Percentiles rank a stretch among this genome's conserved stretches.
Conservation (phyloP, 306 rosid species). For the Cicer bijugum region DNA sequence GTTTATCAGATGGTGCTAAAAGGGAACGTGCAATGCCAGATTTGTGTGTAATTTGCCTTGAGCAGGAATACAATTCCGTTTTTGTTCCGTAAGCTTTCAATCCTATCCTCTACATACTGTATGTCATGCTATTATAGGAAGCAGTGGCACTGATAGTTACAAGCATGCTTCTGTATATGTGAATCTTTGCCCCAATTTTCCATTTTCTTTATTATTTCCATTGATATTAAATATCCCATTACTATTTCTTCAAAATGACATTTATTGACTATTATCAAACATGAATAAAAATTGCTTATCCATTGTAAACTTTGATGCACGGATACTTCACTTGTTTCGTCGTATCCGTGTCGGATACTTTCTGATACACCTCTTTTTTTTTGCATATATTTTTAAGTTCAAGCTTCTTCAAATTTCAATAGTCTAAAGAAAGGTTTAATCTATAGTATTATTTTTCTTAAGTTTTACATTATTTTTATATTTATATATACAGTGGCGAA, state of each 20-base stretch:
- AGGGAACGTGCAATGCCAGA: slow-evolving; percentile 80
- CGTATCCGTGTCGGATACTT: too few relatives aligned
- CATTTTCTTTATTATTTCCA: slow-evolving; percentile 6
- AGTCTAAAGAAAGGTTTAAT: too few relatives aligned
- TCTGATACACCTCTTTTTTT: too few relatives aligned
- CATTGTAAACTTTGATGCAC: not conserved
- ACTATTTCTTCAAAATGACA: slow-evolving; percentile 6
- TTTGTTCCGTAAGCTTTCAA: slow-evolving; percentile 87
- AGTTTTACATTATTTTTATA: too few relatives aligned
- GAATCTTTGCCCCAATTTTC: not conserved
- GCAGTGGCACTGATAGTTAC: slow-evolving; percentile 27
- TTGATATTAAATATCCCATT: slow-evolving; percentile 13
- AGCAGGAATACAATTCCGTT: slow-evolving; percentile 88
- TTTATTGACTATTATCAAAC: not conserved
- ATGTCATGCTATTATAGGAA: slow-evolving; percentile 19
- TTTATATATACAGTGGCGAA: too few relatives aligned
- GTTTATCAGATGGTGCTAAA: slow-evolving; percentile 60
- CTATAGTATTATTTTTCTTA: too few relatives aligned
- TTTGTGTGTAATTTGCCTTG: slow-evolving; percentile 96
- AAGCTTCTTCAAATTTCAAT: too few relatives aligned
- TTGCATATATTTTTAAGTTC: too few relatives aligned
- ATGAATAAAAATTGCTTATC: not conserved
- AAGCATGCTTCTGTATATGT: slow-evolving; percentile 22
- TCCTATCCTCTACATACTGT: slow-evolving; percentile 30
- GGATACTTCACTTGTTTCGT: too few relatives aligned